phyloP scores from a whole-genome alignment of 371 early-diverging fungal species.

The Syncephalastrum racemosum region DNA sequence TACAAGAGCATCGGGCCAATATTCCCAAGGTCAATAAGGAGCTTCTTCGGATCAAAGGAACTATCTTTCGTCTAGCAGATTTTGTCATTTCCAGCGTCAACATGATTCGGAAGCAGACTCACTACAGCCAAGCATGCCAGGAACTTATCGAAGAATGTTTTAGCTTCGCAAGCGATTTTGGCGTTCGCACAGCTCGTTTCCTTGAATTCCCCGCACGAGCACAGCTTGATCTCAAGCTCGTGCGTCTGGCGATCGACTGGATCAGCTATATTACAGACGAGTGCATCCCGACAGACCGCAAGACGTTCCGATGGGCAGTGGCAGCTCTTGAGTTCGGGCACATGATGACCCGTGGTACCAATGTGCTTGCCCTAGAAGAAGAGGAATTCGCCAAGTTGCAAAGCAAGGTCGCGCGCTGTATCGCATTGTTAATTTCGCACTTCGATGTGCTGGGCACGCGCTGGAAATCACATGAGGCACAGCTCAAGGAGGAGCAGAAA shows the following conservation, averaged over 20 bases:
- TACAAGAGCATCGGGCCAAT: slow-evolving; percentile 61
- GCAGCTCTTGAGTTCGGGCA: slow-evolving; percentile 83
- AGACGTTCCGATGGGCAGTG: slow-evolving; percentile 89
- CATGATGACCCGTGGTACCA: slow-evolving; percentile 66
- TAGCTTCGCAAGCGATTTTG: slow-evolving; percentile 80
- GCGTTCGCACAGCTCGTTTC: slow-evolving; percentile 62
- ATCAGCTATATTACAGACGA: slow-evolving; percentile 79
- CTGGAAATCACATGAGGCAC: slow-evolving; percentile 44
- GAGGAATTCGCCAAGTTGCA: slow-evolving; percentile 63
- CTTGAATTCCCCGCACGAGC: slow-evolving; percentile 55
- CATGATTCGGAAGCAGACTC: slow-evolving; percentile 52
- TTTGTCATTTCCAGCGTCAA: slow-evolving; percentile 54
- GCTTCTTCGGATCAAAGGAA: slow-evolving; percentile 56
- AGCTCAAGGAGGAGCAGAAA: slow-evolving; percentile 37
- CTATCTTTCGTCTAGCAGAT: slow-evolving; percentile 55
- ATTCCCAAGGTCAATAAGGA: slow-evolving; percentile 59
- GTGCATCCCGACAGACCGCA: slow-evolving; percentile 74
- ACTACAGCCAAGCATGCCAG: slow-evolving; percentile 51
- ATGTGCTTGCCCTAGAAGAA: slow-evolving; percentile 36
- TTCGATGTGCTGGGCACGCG: slow-evolving; percentile 78
- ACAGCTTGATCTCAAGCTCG: slow-evolving; percentile 59
- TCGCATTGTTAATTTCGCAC: slow-evolving; percentile 79
- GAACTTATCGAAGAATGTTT: slow-evolving; percentile 82
- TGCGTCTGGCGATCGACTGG: slow-evolving; percentile 82
- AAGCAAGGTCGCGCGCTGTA: slow-evolving; percentile 71